Conservation (phyloP, 2,329 filamentous ascomycete species). For the Coniella lustricola region DNA sequence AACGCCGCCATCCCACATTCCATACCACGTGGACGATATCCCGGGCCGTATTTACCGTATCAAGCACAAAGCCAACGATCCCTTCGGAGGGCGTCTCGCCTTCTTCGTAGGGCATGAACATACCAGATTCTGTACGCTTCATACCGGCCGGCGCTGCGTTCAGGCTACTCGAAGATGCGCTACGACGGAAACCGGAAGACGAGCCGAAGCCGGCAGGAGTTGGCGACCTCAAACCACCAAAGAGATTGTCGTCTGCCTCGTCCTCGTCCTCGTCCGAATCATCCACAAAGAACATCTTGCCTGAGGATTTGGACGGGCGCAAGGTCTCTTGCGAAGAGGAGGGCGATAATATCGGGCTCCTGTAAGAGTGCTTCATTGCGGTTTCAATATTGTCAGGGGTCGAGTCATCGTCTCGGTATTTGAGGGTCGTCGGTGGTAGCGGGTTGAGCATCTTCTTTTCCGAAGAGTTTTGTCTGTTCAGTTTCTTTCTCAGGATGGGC, state of each 20-base stretch:
- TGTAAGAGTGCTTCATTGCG: slow-evolving; percentile 55
- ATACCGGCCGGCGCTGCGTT: slow-evolving; percentile 53
- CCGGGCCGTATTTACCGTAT: slow-evolving; percentile 68
- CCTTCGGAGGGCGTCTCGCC: slow-evolving; percentile 58
- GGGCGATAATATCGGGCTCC: slow-evolving; percentile 53
- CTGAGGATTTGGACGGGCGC: slow-evolving; percentile 60
- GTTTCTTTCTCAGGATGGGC: slow-evolving; percentile 40
- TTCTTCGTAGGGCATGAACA: slow-evolving; percentile 85
- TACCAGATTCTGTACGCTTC: slow-evolving; percentile 74
- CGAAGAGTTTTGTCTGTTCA: slow-evolving; percentile 29
- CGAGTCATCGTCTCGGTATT: slow-evolving; percentile 76
- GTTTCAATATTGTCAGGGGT: slow-evolving; percentile 59
- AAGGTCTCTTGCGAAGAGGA: slow-evolving; percentile 80
- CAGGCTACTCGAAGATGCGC: slow-evolving; percentile 42
- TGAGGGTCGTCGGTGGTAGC: slow-evolving; percentile 79
- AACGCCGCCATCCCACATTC: slow-evolving; percentile 62
- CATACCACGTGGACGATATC: slow-evolving; percentile 66
- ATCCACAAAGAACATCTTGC: slow-evolving; percentile 57
- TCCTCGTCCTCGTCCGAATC: slow-evolving; percentile 52
- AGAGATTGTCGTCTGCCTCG: slow-evolving; percentile 21
- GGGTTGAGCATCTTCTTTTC: slow-evolving; percentile 85
- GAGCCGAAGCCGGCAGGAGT: slow-evolving; percentile 10
- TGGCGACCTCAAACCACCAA: slow-evolving; percentile 20
- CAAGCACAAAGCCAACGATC: slow-evolving; percentile 71
- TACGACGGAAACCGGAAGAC: slow-evolving; percentile 34